Evolutionary conservation across 768 basidiomycete genomes (phyloP), one percentile per base, ranked within the genome.

Genomic region (Naganishia friedmannii): DNA sequence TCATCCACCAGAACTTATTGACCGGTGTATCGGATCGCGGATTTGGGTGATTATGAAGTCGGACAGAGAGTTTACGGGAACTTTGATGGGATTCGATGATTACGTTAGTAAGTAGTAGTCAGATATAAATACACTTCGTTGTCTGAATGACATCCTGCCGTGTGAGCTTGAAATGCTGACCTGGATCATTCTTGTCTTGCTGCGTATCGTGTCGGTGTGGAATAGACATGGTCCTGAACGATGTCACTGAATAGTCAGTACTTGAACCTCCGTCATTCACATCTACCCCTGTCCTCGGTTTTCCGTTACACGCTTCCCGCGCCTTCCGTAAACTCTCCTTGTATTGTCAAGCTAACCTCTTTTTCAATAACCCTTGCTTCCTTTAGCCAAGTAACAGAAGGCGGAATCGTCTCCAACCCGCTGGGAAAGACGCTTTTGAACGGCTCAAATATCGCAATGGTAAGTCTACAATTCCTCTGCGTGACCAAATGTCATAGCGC

Each of bases 1-100:
- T 46, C 48, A 12, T n/a, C 31, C 21, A 23, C 10, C 73, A 94
- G 95, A 98, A 81, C 85, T 99, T 53, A 95, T 99, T 77, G 95
- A 99, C 81, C 87, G 91, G 80, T 97, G 95, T 79, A 98, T 97
- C 79, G 95, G 95, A 68, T 95, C 93, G 39, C 87, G 88, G 58
- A 94, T 98, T 78, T 96, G 93, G 92, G 95, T 98, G 76, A 88
- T 98, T 80, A 97, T 96, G 92, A 98, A 97, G 84, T 89, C 86
- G 75, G 93, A 99, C 72, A 89, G 93, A 55, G 95, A 99, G 83
- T 99, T 97, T 83, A 91, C 90, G 28, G 95, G 95, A 13, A 96
- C 88, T 2, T 84, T 99, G 51, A 85, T 95, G 39, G 95, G 95
- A 1, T 99, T 99, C 76, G 95, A 99, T 80, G 95, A 99, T 82